Evolutionary conservation across 768 basidiomycete species (phyloP), one percentile per base, ranked within the genome.

Genomic region (Melanogaster broomeanus): DNA sequence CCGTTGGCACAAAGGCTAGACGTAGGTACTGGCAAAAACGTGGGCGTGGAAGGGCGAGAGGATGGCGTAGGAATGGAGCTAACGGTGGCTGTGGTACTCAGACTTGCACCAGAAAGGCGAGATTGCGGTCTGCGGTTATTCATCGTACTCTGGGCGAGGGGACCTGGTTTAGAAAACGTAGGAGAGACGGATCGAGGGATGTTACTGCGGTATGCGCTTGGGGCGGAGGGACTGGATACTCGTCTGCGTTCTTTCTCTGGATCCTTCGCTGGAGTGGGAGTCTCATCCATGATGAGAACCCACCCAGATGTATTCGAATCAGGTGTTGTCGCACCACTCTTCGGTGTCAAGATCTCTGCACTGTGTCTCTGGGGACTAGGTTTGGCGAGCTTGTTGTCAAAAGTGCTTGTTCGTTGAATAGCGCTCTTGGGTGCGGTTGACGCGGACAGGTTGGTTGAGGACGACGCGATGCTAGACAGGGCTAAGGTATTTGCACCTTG

Each of bases 221-320:
- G 76, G 25, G 75, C 78, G 45, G 77, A 74, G 19, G 88, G 86
- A 56, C 84, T 89, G 16, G 85, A 82, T 33, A 79, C 66, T 60
- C 86, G 77, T 51, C 86, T 75, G 52, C 76, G 73, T 61, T 83
- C 82, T 53, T 79, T 77, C 48, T 77, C 77, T 54, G 74, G 71
- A 41, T 78, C 74, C 65, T 82, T 87, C 27, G 74, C 74, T 19
- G 86, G 87, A 15, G 84, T 84, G 21, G 89, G 87, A 2, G 87
- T 85, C 62, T 91, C 90, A 57, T 92, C 90, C 89, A 91, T 90
- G 44, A 93, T 89, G 33, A 93, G 79, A 37, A 93, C 90, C 90
- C 90, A 93, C 48, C 90, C 90, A 33, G 88, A 82, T 11, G 84
- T 72, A 60, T 90, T 88, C 19, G 77, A 80, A 28, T 68, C 72